Base-by-base conservation (phyloP, 306 rosid genomes). In the Vigna unguiculata region DNA sequence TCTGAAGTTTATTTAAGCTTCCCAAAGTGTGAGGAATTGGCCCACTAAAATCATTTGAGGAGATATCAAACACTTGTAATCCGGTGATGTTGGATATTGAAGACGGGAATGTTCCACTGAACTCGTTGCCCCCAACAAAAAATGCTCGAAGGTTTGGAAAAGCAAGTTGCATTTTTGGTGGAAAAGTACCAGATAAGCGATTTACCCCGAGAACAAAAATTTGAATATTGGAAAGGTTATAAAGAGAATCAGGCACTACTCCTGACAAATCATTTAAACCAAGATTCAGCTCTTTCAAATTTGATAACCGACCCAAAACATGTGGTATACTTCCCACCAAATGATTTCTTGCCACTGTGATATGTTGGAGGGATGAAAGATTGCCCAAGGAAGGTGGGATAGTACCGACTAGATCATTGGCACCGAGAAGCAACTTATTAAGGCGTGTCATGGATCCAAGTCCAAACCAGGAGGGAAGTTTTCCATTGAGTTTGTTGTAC, bases 331-430 rank as follows among this genome's bases (percentile, higher is more conserved):
- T 53, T 62, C 82, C 81, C 46, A 20, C 64, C 40, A 82, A 72
- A 62, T 71, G 72, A 71, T 82, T 82, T 17, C 0, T 0, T 52
- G 70, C 4, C n/a, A 76, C 30, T 43, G 40, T 7, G 0, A 81
- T 4, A 3, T 0, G 2, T 10, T 5, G 19, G 3, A 82, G 30
- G 58, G 64, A 62, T 32, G 85, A 76, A 30, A 62, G 64, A 43
- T 82, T 82, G 25, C 85, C 85, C 63, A 76, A 45, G 20, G 81
- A 76, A 0, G 25, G 41, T 32, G 78, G 81, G 15, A 82, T 82
- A 76, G 21, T 45, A 22, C 78, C 85, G 54, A 45, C 61, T 7
- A 76, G 52, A 13, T 43, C 72, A 16, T 82, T 82, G n/a, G 9
- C 15, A 52, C 2, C 12, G 43, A 76, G 70, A 7, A 0, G 6